A percentile compares a stretch with the other conserved stretches of the same genome.
These are phyloP conservation scores for Iris pallida DNA, from an alignment of 116 monocot species.

Conservation along the genomic window DNA sequence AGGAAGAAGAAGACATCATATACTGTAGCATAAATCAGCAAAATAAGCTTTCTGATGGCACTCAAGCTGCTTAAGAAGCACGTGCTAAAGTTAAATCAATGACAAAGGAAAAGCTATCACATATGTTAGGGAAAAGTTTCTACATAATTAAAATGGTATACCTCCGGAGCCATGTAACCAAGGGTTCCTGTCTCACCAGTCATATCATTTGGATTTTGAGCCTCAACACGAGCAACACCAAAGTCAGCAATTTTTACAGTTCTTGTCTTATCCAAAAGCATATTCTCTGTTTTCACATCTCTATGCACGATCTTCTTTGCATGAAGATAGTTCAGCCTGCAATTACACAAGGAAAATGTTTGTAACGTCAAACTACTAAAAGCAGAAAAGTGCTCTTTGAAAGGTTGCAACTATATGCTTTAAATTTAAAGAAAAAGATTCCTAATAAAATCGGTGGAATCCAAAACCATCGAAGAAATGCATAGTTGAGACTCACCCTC, in stretches of 20 bases:
- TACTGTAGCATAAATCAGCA: too few species aligned
- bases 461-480: not conserved
- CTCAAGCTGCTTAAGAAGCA: too few species aligned
- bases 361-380: not conserved
- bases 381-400: not conserved
- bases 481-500: slow-evolving; percentile 37
- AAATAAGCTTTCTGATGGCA: too few species aligned
- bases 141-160: slow-evolving; percentile 8
- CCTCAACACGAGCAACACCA: slow-evolving; percentile 88
- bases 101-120: too few species aligned
- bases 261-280: slow-evolving; percentile 65
- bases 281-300: slow-evolving; percentile 88
- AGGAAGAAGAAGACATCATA: too few species aligned
- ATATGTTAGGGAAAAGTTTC: too few species aligned
- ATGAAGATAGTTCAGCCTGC: slow-evolving; percentile 78
- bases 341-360: slow-evolving; percentile 5
- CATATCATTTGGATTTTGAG: slow-evolving; percentile 86
- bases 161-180: slow-evolving; percentile 96
- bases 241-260: slow-evolving; percentile 85
- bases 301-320: slow-evolving; percentile 82
- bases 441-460: not conserved
- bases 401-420: not conserved
- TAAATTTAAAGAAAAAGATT: not conserved
- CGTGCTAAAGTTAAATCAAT: too few species aligned
- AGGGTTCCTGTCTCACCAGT: slow-evolving; percentile 90